Evolutionary conservation across 2,329 filamentous ascomycete species (phyloP).

Genomic region (Sphaerulina vaccinii): DNA sequence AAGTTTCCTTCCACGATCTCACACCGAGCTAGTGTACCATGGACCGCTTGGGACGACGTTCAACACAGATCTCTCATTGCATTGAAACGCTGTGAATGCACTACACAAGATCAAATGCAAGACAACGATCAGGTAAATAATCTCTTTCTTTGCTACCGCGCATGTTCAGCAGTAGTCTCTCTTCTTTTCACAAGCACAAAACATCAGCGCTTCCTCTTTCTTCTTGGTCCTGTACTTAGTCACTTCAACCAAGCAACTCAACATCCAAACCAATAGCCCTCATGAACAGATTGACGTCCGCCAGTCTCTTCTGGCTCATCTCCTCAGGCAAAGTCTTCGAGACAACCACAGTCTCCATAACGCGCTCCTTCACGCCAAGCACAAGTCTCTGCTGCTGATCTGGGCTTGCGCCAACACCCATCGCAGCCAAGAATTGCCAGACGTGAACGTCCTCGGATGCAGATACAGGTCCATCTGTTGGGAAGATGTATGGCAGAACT

Average conservation of each 20-base stretch:
- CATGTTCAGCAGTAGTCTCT: constrained; percentile 19
- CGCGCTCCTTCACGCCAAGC: constrained; percentile 92
- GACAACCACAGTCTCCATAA: constrained; percentile 89
- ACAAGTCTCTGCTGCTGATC: constrained; percentile 95
- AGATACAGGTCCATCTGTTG: constrained; percentile 75
- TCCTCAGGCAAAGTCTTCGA: constrained; percentile 86
- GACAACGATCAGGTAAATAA: neutral
- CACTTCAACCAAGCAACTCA: constrained; percentile 62
- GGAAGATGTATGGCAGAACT: constrained; percentile 81
- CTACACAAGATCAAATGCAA: too few relatives aligned
- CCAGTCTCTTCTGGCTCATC: constrained; percentile 77
- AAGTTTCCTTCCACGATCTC: too few relatives aligned
- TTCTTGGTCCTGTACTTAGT: neutral
- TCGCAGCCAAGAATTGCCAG: constrained; percentile 95
- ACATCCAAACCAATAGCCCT: constrained; percentile 97
- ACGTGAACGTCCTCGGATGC: constrained; percentile 81
- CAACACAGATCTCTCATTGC: too few relatives aligned
- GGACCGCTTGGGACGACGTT: too few relatives aligned
- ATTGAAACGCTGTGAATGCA: too few relatives aligned
- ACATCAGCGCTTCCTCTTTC: neutral
- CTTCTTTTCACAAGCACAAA: neutral
- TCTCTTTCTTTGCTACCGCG: constrained; percentile 18
- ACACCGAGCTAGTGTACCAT: too few relatives aligned
- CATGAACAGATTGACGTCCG: constrained; percentile 98
- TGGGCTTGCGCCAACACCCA: constrained; percentile 87